Evolutionary conservation across 495 filamentous ascomycete genomes (phyloP), one percentile per base, ranked within the genome.

Genomic region (Aspergillus wentii): DNA sequence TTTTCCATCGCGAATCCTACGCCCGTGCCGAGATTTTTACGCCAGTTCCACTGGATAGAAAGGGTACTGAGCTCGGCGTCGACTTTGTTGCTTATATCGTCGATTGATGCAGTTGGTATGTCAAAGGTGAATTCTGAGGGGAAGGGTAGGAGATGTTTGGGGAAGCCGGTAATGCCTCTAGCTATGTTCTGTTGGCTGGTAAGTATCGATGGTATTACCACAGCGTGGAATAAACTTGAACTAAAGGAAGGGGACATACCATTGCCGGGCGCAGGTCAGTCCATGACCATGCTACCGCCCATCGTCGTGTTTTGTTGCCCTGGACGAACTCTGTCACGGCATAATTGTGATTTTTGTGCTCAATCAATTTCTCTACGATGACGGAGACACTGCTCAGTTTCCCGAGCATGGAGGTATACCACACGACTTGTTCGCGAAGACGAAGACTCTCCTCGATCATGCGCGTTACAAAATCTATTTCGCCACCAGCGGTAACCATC

Each of bases 371-470:
- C 13, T 76, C 70, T 0, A 95, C 62, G 0, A 97, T 56, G 0
- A 59, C 40, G 3, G 78, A 69, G 4, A 94, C 64, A 40, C 85
- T 92, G 21, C 75, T 78, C 18, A 86, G 63, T 46, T 92, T 94
- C 0, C 92, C 92, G 0, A 96, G 67, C 87, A 98, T 94, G 17
- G 78, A 80, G 2, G 86, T 94, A 55, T 90, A 96, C 92, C 92
- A 97, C 33, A 76, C 78, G 7, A 91, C 75, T 14, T 68, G 59
- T 0, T 75, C 72, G 25, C 64, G 53, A 5, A 91, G 61, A 0
- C 54, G 46, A 8, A 85, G 58, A 25, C 83, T 89, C 51, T 95
- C 85, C 4, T 78, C 68, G 27, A 96, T 68, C 56, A 96, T 84
- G 14, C 80, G 74, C 1, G 70, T 62, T 0, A 90, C 78, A 46